Evolutionary conservation across 129 eudicot genomes (phyloP), one percentile per base, ranked within the genome.

Genomic region (Flaveria trinervia): DNA sequence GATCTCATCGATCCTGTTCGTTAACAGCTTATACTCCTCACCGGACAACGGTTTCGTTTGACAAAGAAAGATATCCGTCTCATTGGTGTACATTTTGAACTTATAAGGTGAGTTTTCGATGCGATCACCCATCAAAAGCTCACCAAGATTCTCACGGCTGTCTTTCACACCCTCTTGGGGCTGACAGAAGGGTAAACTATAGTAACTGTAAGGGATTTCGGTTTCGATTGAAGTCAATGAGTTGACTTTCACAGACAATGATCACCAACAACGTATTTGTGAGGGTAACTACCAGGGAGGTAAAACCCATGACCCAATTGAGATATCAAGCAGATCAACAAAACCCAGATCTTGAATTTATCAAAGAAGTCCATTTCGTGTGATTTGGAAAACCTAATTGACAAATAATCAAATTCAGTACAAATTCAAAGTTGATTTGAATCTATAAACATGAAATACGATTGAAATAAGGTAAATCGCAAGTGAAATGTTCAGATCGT

Each of bases 31-130:
- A 71, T 85, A 90, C 76, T 90, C 96, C 43, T 80, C 86, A 14
- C 71, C 74, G 0, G 90, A 83, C 71, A 90, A 80, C 14, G 90
- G 83, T 28, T 87, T 90, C 0, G 90, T 90, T 62, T 88, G 83
- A 69, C 92, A 90, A 13, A 90, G 78, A 73, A 83, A 90, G 50
- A 87, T 78, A 68, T 85, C 87, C 0, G 83, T 72, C 81, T 90
- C 89, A 65, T 90, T 90, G 0, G 78, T 85, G 65, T 85, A 82
- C 90, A 85, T 87, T 70, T 90, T 85, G 54, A 90, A 90, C 78
- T 83, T 64, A 70, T 90, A 90, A 0, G 96, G 92, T 3, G 96
- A 90, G 80, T 90, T 90, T 83, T 90, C 90, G 23, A 87, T 90
- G 86, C 92, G 78, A 75, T 87, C 96, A 30, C 96, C 92, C 84